Conservation (phyloP, 1,139 yeast genomes). For the Suhomyces bolitotheri region DNA sequence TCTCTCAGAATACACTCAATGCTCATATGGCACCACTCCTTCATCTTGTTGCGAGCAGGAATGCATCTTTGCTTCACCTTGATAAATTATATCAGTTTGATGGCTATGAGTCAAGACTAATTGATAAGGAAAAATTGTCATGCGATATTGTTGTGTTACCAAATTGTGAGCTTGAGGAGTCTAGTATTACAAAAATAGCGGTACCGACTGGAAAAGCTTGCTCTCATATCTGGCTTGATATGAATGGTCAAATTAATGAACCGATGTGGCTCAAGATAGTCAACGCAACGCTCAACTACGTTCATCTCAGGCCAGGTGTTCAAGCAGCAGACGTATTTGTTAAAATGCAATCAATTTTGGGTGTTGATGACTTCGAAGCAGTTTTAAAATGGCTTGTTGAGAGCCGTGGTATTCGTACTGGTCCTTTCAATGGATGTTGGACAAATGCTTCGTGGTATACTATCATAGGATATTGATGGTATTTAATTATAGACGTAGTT, state of each 20-base stretch:
- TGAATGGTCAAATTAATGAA: conserved; percentile 58
- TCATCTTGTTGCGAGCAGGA: conserved; percentile 40
- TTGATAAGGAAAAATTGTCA: conserved; percentile 61
- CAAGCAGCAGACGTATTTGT: conserved; percentile 33
- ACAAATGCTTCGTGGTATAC: conserved; percentile 56
- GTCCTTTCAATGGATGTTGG: conserved; percentile 50
- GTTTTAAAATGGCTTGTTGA: conserved; percentile 60
- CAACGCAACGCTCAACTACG: conserved; percentile 45
- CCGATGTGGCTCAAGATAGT: conserved; percentile 61
- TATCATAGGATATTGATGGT: conserved; percentile 30
- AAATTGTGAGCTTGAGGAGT: conserved; percentile 2
- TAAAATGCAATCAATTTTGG: conserved; percentile 43
- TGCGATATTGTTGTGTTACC: conserved; percentile 54
- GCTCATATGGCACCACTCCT: conserved; percentile 59
- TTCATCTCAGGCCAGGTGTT: conserved; percentile 72
- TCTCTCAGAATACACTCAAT: conserved; percentile 60
- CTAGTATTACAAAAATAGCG: conserved; percentile 20
- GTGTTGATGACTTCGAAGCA: conserved; percentile 48
- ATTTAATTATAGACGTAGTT: no score
- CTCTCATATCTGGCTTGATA: conserved; percentile 71
- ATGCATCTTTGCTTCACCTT: conserved; percentile 48
- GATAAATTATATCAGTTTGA: conserved; percentile 51
- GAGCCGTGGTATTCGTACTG: conserved; percentile 40
- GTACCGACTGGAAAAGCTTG: conserved; percentile 66
- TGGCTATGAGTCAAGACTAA: conserved; percentile 62